Base-by-base conservation (phyloP, 768 basidiomycete genomes). In the Chalciporus chontae region DNA sequence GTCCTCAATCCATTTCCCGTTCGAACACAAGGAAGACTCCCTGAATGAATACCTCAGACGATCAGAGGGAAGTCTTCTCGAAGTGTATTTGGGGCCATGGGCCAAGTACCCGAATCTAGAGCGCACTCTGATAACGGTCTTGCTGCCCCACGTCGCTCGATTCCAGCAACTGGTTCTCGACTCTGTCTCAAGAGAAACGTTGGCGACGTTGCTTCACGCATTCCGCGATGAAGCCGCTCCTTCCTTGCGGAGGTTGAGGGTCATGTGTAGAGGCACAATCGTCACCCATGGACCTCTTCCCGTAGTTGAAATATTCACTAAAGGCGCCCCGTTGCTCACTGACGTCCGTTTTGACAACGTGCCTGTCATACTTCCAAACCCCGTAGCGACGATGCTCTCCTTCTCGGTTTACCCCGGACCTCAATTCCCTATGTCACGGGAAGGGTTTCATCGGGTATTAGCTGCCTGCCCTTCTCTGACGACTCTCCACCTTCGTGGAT, bases 281-380 rank as follows among this genome's bases (percentile, higher is more conserved):
- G 40, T 54, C 24, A 50, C 61, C 14, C 63, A 58, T 19, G 66
- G 67, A 1, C 55, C 67, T 21, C 51, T 67, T 18, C 57, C 67
- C 1, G 50, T 51, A 19, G 50, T 9, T 5, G 45, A 49, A 15
- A 48, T 67, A 18, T 71, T 71, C 49, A 58, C 52, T n/a, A 53
- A 53, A n/a, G 69, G 69, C 1, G 66, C 61, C 3, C 69, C 69
- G 5, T 37, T 59, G 17, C 65, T 71, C 27, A 45, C 60, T 23
- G 67, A 69, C 15, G 56, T 71, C 41, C 71, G 64, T 27, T 50
- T 71, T 11, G 71, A 72, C 53, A 57, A 60, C 9, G 34, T 71
- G 8, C 61, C 65, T 39, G 41, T 69, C 24, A 47, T 59, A 39
- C 48, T 63, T 8, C 63, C 67, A 26, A 54, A 48, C 18, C 47